These are phyloP conservation scores for Fusarium sp. DNA, from an alignment of 2,329 filamentous ascomycete species.

Conservation along the genomic window DNA sequence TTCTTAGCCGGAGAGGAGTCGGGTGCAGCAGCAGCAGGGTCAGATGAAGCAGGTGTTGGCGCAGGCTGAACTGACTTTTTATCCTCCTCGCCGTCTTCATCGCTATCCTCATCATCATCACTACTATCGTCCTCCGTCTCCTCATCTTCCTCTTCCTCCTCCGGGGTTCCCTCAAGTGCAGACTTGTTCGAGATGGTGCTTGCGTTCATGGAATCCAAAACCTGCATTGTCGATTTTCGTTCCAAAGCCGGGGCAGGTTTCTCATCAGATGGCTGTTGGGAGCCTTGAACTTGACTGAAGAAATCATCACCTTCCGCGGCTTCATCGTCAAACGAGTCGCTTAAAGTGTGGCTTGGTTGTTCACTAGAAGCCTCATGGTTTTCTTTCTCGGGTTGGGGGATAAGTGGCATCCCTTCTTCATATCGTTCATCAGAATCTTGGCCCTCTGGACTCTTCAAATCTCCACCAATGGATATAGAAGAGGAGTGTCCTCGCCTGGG, in stretches of 20 bases:
- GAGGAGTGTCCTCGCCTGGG: slow-evolving; percentile 36
- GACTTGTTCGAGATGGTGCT: slow-evolving; percentile 44
- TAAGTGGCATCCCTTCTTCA: slow-evolving; percentile 75
- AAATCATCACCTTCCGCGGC: slow-evolving; percentile 68
- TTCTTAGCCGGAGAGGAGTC: slow-evolving; percentile 47
- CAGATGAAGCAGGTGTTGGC: slow-evolving; percentile 21
- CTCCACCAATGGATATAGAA: slow-evolving; percentile 55
- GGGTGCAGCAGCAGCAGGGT: slow-evolving; percentile 34
- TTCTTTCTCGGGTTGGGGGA: slow-evolving; percentile 48
- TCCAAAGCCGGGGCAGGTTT: slow-evolving; percentile 53
- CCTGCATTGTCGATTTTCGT: slow-evolving; percentile 76
- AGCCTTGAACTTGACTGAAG: slow-evolving; percentile 61
- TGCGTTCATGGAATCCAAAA: slow-evolving; percentile 61
- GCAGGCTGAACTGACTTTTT: slow-evolving; percentile 30
- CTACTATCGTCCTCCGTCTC: neutral
- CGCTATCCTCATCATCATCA: neutral
- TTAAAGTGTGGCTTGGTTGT: slow-evolving; percentile 33
- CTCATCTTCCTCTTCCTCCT: slow-evolving; percentile 35
- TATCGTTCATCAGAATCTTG: slow-evolving; percentile 67
- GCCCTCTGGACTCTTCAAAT: slow-evolving; percentile 52
- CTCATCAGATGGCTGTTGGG: slow-evolving; percentile 33
- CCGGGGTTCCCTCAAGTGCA: slow-evolving; percentile 44
- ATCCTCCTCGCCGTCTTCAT: neutral
- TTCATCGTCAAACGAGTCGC: slow-evolving; percentile 55
- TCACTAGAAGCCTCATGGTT: neutral